Evolutionary conservation across 257 asterid genomes (phyloP), one percentile per base, ranked within the genome.

Genomic region (Rehmannia glutinosa): DNA sequence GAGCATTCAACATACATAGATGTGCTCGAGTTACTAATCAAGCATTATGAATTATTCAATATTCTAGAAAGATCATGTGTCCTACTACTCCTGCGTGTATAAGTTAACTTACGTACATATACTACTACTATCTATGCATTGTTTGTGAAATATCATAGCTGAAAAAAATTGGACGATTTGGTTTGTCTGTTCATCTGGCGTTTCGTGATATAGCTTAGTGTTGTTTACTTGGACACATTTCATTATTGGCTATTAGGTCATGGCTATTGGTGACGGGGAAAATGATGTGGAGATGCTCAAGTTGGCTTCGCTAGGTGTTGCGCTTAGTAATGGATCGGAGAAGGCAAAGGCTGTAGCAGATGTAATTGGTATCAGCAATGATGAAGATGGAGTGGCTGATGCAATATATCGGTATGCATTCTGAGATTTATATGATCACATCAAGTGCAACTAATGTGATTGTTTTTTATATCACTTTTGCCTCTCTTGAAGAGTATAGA

Each of bases 251-350:
- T 28, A 42, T 45, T 69, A 93, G 97, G 73, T 93, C 27, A 93
- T 93, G 99, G 99, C 99, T 23, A 86, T 94, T 47, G 99, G 99
- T 19, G 99, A 94, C 61, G 99, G 99, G 38, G 99, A 94, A 79
- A 94, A 94, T 71, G 99, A 94, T 24, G 85, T 94, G 32, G 99
- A 94, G 87, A 94, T 94, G 99, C 96, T 94, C 15, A 68, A 90
- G 81, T 75, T 94, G 82, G 99, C 91, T 64, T 85, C 96, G 54
- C 80, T 94, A 11, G 97, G 99, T 21, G 87, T 94, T 28, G 99
- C 95, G 61, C 77, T 94, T 13, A 83, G 92, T 69, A 94, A 94
- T 38, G 99, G 99, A 56, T 87, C 97, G 15, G 91, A 88, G 67
- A 87, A 94, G 85, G 85, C 99, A 57, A 94, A 91, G 80, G 88